phyloP scores from a whole-genome alignment of 371 early-diverging fungal species.

The Syncephalastrum racemosum region DNA sequence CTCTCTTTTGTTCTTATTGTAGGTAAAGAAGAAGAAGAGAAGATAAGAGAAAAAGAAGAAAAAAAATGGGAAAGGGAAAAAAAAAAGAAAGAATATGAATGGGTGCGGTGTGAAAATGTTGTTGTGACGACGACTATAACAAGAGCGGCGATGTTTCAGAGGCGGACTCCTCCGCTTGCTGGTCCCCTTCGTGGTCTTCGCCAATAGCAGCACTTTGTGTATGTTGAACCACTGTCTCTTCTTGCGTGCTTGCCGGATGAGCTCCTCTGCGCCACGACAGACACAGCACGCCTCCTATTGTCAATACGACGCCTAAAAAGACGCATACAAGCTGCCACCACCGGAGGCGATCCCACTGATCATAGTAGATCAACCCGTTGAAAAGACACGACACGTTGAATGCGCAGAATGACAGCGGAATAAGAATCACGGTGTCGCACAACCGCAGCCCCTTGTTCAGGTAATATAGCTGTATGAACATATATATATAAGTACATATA shows the following conservation, averaged over 20 bases:
- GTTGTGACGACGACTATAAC: no score
- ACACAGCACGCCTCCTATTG: slow-evolving; percentile 66
- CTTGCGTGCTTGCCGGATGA: slow-evolving; percentile 6
- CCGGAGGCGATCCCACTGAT: slow-evolving; percentile 68
- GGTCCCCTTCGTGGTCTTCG: no score
- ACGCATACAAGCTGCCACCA: slow-evolving; percentile 68
- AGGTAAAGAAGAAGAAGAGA: no score
- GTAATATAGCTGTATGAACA: slow-evolving; percentile 61
- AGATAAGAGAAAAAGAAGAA: no score
- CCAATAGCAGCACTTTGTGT: background rate
- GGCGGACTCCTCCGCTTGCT: no score
- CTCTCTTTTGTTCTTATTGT: no score
- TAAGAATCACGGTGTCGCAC: slow-evolving; percentile 76
- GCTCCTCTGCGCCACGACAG: slow-evolving; percentile 53
- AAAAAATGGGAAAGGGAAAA: no score
- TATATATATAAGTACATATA: slow-evolving; percentile 3
- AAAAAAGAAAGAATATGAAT: no score
- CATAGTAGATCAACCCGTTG: slow-evolving; percentile 80
- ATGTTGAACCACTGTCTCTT: slow-evolving; percentile 12
- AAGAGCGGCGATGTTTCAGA: no score
- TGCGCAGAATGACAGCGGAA: slow-evolving; percentile 79
- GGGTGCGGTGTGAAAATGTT: no score
- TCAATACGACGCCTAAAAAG: slow-evolving; percentile 60
- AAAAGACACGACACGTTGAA: slow-evolving; percentile 77
- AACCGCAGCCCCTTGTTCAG: slow-evolving; percentile 74